Evolutionary conservation across 768 basidiomycete species (phyloP), one percentile per base, ranked within the genome.

Genomic region (Dictyophora rubrovolvata): DNA sequence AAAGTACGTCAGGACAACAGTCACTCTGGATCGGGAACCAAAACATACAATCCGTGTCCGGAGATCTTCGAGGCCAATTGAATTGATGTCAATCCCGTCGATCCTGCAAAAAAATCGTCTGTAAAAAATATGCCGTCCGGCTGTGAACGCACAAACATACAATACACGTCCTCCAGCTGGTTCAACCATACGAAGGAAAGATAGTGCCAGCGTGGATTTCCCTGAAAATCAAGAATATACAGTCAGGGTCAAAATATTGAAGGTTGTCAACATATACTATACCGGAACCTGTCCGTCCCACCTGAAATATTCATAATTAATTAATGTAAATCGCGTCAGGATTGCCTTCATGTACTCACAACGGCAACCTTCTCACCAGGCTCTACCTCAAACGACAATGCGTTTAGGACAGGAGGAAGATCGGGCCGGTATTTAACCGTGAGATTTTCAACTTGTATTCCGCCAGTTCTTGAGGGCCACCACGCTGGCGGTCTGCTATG

Each of bases 231-330:
- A n/a, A 1, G 16, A 59, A 28, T 36, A 33, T 16, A 33, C 16
- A 33, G 20, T 52, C 28, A 37, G 18, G 9, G 37, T 5, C 28
- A 28, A 6, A 11, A 22, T 17, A 5, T 48, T 48, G 22, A 21
- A 37, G 35, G 42, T 2, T 42, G 12, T 5, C 42, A 37, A 33
- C 48, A 46, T 16, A 5, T 8, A 48, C 59, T 35, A 34, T 22
- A 77, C 83, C 84, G 59, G 84, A 85, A 14, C 85, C 85, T 35
- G 85, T 86, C 63, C 85, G 72, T 50, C 85, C 85, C 37, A 86
- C 81, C 83, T 83, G 55, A 28, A 28, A 17, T 18, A 1, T 33
- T 28, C 33, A 4, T 16, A 16, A n/a, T 22, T 16, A 7, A 22
- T 4, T 12, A n/a, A 2, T 4, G 4, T 12, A n/a, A n/a, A 46